Evolutionary conservation across 2,329 filamentous ascomycete species (phyloP), one percentile per base, ranked within the genome.

Genomic region (Aureobasidium leucospermi): DNA sequence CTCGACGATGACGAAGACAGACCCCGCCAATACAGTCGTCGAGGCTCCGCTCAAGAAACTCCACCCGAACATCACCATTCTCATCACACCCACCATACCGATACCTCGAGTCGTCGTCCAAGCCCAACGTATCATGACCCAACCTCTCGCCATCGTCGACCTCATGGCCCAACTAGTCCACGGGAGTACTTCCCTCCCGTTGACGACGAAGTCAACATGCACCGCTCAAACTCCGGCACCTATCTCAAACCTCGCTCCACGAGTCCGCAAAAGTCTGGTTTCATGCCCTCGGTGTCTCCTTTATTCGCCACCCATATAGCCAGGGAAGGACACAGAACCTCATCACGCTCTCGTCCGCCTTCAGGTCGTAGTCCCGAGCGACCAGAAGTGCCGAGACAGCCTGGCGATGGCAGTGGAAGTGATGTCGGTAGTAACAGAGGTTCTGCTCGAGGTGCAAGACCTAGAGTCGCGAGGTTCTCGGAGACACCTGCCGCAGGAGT

Each of bases 291-390:
- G 2, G 74, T 74, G 45, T 69, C 71, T 1, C 78, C 77, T 3
- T 65, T 78, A 3, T 79, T 79, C 61, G 78, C 78, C 4, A 75
- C 76, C 0, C 74, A 76, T 15, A 71, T 78, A 4, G 75, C 75
- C 6, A 59, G 63, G n/a, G 61, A 57, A 49, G 59, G 58, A 5
- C 42, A 57, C 5, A 32, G 42, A n/a, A 34, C 51, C 11, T 55
- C 60, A 5, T 59, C 62, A 2, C 57, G 45, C 3, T 53, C 56
- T 8, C 45, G 62, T 13, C 39, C 38, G 11, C 31, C 57, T 13
- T 59, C 58, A 10, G n/a, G 49, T 23, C 51, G 60, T 2, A 56
- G 53, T 19, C 56, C 59, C 6, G 60, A 60, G 8, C 16, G 29
- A 5, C 13, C 57, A 0, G 57, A 52, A 4, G 31, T 28, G n/a